Evolutionary conservation across 352 stramenopile species (phyloP).

Genomic region (Thalassiosira sp.): DNA sequence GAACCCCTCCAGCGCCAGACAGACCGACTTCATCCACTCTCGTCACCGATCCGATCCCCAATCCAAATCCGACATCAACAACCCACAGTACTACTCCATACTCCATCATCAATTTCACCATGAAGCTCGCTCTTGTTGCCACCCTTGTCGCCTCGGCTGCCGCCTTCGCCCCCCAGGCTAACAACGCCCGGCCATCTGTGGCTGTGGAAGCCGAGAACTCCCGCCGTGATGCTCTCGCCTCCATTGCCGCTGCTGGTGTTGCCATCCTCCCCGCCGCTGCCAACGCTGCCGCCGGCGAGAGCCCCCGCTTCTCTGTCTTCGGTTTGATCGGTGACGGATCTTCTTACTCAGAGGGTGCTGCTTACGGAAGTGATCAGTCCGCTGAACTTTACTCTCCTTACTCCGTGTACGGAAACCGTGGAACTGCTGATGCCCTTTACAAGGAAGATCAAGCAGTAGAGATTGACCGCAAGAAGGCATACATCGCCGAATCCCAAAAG

Average conservation of each 20-base stretch:
- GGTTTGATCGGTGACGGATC: conserved; percentile 77
- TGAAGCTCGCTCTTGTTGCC: conserved; percentile 75
- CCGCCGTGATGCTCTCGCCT: conserved; percentile 66
- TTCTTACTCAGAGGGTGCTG: conserved; percentile 78
- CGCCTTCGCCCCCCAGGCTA: conserved; percentile 64
- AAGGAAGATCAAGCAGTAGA: conserved; percentile 49
- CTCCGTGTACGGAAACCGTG: conserved; percentile 69
- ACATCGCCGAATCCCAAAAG: conserved; percentile 71
- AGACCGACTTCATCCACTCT: not conserved
- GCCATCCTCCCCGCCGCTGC: conserved; percentile 69
- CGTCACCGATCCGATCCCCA: not conserved
- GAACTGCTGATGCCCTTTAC: conserved; percentile 47
- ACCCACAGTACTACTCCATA: too few species aligned
- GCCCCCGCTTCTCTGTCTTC: conserved; percentile 82
- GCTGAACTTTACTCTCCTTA: conserved; percentile 72
- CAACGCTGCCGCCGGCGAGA: conserved; percentile 76
- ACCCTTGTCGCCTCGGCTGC: conserved; percentile 65
- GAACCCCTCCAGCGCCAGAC: conserved; percentile 6
- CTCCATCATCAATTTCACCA: conserved; percentile 35
- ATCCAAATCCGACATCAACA: not conserved
- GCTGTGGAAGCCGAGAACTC: conserved; percentile 48
- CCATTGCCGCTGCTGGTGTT: conserved; percentile 67
- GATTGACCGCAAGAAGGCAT: conserved; percentile 71
- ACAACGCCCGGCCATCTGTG: conserved; percentile 30
- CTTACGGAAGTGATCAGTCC: conserved; percentile 78